A percentile compares a stretch with the other conserved stretches of the same genome.
Evolutionary conservation across 2,329 filamentous ascomycete species (phyloP).

Genomic region (Pseudogymnoascus verrucosus): DNA sequence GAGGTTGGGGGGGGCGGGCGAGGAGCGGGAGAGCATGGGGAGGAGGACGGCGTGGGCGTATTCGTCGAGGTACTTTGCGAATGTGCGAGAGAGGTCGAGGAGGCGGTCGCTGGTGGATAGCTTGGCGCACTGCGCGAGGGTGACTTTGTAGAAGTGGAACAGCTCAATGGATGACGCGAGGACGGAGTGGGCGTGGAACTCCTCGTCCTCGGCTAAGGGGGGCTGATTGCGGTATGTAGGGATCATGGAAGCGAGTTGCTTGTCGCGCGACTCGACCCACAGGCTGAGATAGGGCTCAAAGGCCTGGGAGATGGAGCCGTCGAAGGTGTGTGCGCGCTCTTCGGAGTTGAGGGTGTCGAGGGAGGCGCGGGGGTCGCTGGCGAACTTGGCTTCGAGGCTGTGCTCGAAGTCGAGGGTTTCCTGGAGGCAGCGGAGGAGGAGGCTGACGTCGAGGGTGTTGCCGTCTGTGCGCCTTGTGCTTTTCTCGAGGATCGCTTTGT

Average conservation of each 20-base stretch:
- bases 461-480: slow-evolving; percentile 74
- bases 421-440: slow-evolving; percentile 81
- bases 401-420: slow-evolving; percentile 98
- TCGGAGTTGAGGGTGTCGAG: slow-evolving; percentile 81
- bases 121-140: slow-evolving; percentile 89
- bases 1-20: slow-evolving; percentile 36
- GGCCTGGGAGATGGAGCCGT: slow-evolving; percentile 86
- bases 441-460: slow-evolving; percentile 77
- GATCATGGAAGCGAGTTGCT: slow-evolving; percentile 73
- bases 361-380: slow-evolving; percentile 63
- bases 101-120: slow-evolving; percentile 84
- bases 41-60: slow-evolving; percentile 91
- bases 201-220: slow-evolving; percentile 73
- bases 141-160: slow-evolving; percentile 93
- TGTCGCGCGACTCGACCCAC: slow-evolving; percentile 96
- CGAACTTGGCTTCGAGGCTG: slow-evolving; percentile 75
- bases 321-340: slow-evolving; percentile 69
- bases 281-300: slow-evolving; percentile 96
- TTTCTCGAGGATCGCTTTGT: slow-evolving; percentile 82
- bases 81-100: slow-evolving; percentile 72
- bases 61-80: slow-evolving; percentile 89
- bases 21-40: slow-evolving; percentile 51
- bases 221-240: slow-evolving; percentile 81
- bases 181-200: slow-evolving; percentile 83
- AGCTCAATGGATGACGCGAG: slow-evolving; percentile 92